A percentile compares a stretch with the other conserved stretches of the same genome.
Evolutionary conservation across 495 filamentous ascomycete species (phyloP).

Genomic region (Bryoglossum gracile): DNA sequence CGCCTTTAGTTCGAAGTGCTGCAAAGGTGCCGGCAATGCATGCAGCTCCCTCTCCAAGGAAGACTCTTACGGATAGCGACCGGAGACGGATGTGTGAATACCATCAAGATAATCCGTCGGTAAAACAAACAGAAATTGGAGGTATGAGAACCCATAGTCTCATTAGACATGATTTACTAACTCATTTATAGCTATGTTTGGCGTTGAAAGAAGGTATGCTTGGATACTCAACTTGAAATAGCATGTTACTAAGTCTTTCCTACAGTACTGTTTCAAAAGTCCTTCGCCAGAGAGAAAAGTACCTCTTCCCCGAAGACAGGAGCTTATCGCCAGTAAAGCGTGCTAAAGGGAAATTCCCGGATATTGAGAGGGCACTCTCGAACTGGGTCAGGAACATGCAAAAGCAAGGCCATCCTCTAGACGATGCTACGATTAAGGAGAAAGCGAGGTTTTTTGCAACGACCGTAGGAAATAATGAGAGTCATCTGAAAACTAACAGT

Average conservation of each 20-base stretch:
- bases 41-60: conserved; percentile 45
- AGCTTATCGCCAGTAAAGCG: conserved; percentile 83
- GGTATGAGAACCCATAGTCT: conserved; percentile 42
- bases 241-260: conserved; percentile 21
- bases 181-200: conserved; percentile 65
- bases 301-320: conserved; percentile 81
- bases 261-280: conserved; percentile 96
- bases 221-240: background rate
- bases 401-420: conserved; percentile 65
- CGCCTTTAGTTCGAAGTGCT: conserved; percentile 38
- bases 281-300: conserved; percentile 92
- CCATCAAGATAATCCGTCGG: conserved; percentile 84
- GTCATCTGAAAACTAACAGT: conserved; percentile 66
- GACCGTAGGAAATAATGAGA: conserved; percentile 67
- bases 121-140: conserved; percentile 98
- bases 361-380: conserved; percentile 89
- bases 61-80: conserved; percentile 89
- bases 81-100: conserved; percentile 92
- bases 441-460: conserved; percentile 82
- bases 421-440: conserved; percentile 78
- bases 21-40: conserved; percentile 39
- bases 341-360: conserved; percentile 83
- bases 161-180: conserved; percentile 18
- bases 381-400: conserved; percentile 83
- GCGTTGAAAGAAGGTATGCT: conserved; percentile 92